Conservation (phyloP, 495 filamentous ascomycete genomes). For the Jackrogersella minutella region DNA sequence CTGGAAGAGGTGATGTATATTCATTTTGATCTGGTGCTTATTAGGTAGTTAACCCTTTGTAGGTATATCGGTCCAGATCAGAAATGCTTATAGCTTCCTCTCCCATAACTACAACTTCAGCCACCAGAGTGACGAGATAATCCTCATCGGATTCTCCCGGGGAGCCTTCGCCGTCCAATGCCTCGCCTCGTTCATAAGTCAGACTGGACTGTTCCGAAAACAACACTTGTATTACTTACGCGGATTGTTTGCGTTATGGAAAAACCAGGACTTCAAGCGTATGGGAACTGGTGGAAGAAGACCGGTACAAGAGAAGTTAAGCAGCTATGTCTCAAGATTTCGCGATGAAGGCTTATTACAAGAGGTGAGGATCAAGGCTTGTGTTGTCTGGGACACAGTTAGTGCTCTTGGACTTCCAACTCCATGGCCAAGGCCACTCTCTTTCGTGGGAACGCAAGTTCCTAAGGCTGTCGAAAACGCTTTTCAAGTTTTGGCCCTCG, state of each 20-base stretch:
- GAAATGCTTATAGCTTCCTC: conserved; percentile 69
- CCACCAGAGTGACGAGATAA: conserved; percentile 63
- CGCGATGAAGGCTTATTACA: no score
- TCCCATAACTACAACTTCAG: conserved; percentile 66
- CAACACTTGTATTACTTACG: neutral
- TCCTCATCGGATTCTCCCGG: conserved; percentile 70
- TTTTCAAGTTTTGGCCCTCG: conserved; percentile 75
- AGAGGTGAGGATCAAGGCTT: conserved; percentile 50
- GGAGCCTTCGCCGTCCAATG: conserved; percentile 69
- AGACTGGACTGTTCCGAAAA: conserved; percentile 58
- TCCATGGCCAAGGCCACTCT: conserved; percentile 37
- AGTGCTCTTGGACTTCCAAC: conserved; percentile 49
- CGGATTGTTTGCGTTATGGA: conserved; percentile 5
- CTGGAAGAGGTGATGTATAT: no score
- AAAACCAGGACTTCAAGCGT: no score
- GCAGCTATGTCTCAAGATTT: no score
- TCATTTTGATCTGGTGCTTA: no score
- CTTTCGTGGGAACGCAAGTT: conserved; percentile 42
- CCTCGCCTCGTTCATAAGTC: conserved; percentile 62
- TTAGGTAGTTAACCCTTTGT: no score
- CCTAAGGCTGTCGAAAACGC: conserved; percentile 64
- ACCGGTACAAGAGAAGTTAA: no score
- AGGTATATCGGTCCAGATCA: no score
- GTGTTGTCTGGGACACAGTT: conserved; percentile 52
- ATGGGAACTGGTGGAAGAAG: no score